phyloP scores from a whole-genome alignment of 139 green algal species.

The Micractinium sp. region DNA sequence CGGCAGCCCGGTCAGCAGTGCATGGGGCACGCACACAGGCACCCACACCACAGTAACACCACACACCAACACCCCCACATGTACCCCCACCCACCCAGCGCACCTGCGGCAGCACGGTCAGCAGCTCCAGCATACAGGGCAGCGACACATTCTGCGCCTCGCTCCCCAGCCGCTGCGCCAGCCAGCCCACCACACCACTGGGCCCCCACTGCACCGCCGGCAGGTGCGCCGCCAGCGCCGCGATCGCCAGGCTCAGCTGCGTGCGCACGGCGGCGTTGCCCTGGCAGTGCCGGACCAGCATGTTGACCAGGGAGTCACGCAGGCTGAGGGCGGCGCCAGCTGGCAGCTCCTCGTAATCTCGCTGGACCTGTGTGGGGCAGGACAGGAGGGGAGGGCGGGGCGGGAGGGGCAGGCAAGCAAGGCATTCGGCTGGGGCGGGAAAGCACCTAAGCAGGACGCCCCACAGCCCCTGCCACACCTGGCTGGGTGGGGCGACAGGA shows the following conservation, averaged over 20 bases:
- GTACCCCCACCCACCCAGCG: background rate
- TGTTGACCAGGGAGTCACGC: conserved; percentile 76
- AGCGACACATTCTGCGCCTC: conserved; percentile 54
- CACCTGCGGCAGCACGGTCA: conserved; percentile 89
- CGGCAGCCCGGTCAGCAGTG: conserved; percentile 35
- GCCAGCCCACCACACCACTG: conserved; percentile 51
- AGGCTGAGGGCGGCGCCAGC: conserved; percentile 59
- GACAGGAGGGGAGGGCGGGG: too few relatives aligned
- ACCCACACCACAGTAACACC: background rate
- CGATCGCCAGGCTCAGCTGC: conserved; percentile 90
- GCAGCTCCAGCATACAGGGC: conserved; percentile 87
- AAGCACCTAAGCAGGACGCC: background rate
- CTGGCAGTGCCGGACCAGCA: conserved; percentile 69
- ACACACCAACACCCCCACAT: background rate
- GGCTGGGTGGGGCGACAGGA: too few relatives aligned
- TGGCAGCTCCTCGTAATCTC: conserved; percentile 93
- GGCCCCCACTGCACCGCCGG: conserved; percentile 68
- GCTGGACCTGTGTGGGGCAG: conserved; percentile 71
- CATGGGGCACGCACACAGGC: background rate
- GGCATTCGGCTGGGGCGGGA: too few relatives aligned
- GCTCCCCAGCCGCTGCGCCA: conserved; percentile 41
- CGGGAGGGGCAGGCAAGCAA: too few relatives aligned
- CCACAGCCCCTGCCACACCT: too few relatives aligned
- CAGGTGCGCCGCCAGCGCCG: conserved; percentile 80
- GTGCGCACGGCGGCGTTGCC: conserved; percentile 67